These are phyloP conservation scores for Paracamarosporium sp. DNA, from an alignment of 2,329 filamentous ascomycete genomes.

Conservation along the genomic window DNA sequence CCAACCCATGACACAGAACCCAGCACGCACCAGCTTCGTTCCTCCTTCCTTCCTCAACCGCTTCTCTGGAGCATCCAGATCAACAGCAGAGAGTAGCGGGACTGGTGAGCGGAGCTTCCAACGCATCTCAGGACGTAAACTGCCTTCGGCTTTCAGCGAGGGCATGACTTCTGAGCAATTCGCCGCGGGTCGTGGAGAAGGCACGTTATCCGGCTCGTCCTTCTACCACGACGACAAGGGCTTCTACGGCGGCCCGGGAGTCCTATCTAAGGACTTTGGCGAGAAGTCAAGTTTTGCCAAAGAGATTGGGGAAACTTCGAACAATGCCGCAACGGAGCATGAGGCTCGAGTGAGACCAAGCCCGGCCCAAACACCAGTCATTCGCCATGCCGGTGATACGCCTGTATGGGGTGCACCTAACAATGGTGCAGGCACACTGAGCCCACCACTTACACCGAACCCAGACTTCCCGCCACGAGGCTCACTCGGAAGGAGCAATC, in stretches of 20 bases:
- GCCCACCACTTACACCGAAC: slow-evolving; percentile 48
- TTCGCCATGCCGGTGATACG: slow-evolving; percentile 52
- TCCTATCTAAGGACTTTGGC: slow-evolving; percentile 23
- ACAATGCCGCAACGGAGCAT: slow-evolving; percentile 26
- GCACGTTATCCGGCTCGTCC: slow-evolving; percentile 46
- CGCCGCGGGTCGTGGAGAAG: slow-evolving; percentile 24
- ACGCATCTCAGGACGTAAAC: slow-evolving; percentile 55
- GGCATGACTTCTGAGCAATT: slow-evolving; percentile 53
- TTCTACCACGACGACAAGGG: slow-evolving; percentile 55
- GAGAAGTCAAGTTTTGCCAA: slow-evolving; percentile 25
- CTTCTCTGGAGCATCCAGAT: slow-evolving; percentile 47
- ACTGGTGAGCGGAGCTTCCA: slow-evolving; percentile 54
- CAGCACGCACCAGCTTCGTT: slow-evolving; percentile 46
- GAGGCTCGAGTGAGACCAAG: slow-evolving; percentile 54
- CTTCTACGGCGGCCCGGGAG: slow-evolving; percentile 48
- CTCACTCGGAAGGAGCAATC: slow-evolving; percentile 51
- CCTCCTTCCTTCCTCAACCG: slow-evolving; percentile 48
- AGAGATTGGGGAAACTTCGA: slow-evolving; percentile 32
- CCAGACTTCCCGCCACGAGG: slow-evolving; percentile 33
- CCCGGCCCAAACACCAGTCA: slow-evolving; percentile 69
- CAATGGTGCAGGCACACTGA: slow-evolving; percentile 32
- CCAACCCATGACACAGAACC: slow-evolving; percentile 46
- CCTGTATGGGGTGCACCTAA: slow-evolving; percentile 31
- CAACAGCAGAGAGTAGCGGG: slow-evolving; percentile 44
- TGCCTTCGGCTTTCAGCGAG: slow-evolving; percentile 56